Evolutionary conservation across 2,329 filamentous ascomycete genomes (phyloP), one percentile per base, ranked within the genome.

Genomic region (Ceratocystis smalleyi): DNA sequence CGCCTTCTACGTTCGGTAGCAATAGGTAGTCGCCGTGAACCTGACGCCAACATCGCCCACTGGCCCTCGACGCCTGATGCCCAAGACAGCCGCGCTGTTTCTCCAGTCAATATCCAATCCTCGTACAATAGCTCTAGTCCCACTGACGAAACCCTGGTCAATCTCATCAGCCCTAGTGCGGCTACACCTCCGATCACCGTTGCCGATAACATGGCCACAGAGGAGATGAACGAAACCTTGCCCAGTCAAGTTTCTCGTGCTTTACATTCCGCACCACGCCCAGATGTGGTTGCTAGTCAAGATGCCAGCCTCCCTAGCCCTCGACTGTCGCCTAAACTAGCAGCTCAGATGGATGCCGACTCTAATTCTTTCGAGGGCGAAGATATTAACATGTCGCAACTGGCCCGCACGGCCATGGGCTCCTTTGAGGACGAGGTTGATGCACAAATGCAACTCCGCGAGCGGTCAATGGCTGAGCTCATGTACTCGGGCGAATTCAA

Each of bases 251-350:
- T 61, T 5, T 47, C 59, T 5, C 59, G 43, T 12, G 24, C 59
- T 17, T 61, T 47, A 47, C 59, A 61, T 47, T 32, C 59, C 19
- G 43, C 32, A 30, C 45, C 59, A 49, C 59, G 59, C 12, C 43
- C 59, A 32, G 59, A 61, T 61, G 43, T 43, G 5, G 59, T 61
- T 19, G 59, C 59, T 47, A 61, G 86, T 47, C 88, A 94, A 72
- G 92, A 96, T 77, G 90, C 89, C 68, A 96, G 90, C 74, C 79
- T 99, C 67, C 94, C 94, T 62, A 99, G 94, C 73, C 94, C 94
- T 43, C 91, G 94, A 71, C 77, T 99, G 65, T 99, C 94, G 30
- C 94, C 94, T 3, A 95, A 92, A 5, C 83, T 95, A 66, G 89
- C 89, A 69, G 88, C 92, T 45, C 60, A 62, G 19, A 43, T 54